Evolutionary conservation across 176 grass and related monocot genomes (phyloP), one percentile per base, ranked within the genome.

Genomic region (Oryza australiensis): DNA sequence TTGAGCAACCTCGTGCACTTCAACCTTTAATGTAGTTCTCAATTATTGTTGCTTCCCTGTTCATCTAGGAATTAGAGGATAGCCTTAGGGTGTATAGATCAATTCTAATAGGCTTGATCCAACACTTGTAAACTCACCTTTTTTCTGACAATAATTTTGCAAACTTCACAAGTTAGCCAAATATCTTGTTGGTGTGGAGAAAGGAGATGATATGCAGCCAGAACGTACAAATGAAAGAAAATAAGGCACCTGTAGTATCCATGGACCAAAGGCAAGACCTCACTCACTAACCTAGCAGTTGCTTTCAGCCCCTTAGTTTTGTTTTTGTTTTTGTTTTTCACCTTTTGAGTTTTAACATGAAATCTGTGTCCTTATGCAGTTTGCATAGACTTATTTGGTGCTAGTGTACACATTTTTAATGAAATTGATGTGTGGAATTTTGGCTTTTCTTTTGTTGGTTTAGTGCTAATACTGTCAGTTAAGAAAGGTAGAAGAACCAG

Each of bases 1-100:
- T 20, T 78, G 9, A 66, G 26, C 57, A 72, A 14, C 64, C 48
- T 70, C 23, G 30, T 62, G 9, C 11, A 64, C 41, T 64, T 30
- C 5, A 80, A 75, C 27, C 13, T 28, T 68, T 15, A 28, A 35
- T 76, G 7, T 5, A 33, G 6, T 80, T 9, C 5, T 45, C 33
- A 9, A 14, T 85, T 37, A 45, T 74, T 66, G 55, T 9, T 73
- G 18, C 16, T 26, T 76, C 72, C 73, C 26, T 42, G 51, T 46
- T 82, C 48, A 77, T 85, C 66, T 85, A 59, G 30, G 12, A 26
- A n/a, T 2, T 64, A 35, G 20, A 53, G 16, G 23, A 24, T 66
- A 67, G 8, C 26, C 43, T 72, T 45, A 43, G 69, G 68, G 1
- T 51, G 38, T 26, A n/a, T 64, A 79, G n/a, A 26, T 79, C 43